Base-by-base conservation (phyloP, 78 protist genomes). In the Dictyostelium purpureum region DNA sequence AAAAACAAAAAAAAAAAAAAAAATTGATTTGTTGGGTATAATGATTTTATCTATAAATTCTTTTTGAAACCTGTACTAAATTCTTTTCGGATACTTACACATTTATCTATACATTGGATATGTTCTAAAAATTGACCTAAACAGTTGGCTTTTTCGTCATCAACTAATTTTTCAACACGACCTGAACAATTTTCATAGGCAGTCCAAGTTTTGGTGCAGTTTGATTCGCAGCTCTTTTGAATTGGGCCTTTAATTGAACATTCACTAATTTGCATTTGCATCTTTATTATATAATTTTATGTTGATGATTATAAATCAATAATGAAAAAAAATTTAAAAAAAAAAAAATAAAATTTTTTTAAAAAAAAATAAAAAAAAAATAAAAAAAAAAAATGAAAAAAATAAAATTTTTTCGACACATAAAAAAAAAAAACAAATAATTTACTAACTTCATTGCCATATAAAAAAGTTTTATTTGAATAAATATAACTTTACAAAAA, bases 101-200 rank as follows among this genome's bases (percentile, higher is more conserved):
- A 85, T 70, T 85, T 70, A 73, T 85, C 91, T 40, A 85, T 24
- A 85, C 91, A 85, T 85, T 85, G 91, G 38, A 85, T 24, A 37
- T 85, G 67, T 57, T 85, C 91, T 73, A 85, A 85, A 73, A 57
- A 85, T 73, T 85, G 91, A 73, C 91, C 91, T 45, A 85, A 73
- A 85, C 91, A 85, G 80, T 85, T 71, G 37, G 91, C 91, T 77
- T 85, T 85, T 73, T 85, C 91, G n/a, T 85, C 91, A 56, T 70
- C 45, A 26, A 33, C 73, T 66, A 82, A 70, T 66, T 73, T 73
- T 31, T 56, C 73, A 28, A 85, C 24, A 73, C 91, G 79, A 21
- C 49, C 37, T 40, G 75, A 9, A 33, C 91, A 85, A 16, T 75
- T 81, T 42, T 85, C 63, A 42, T 85, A 85, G 3, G 81, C 73